Evolutionary conservation across 2,329 filamentous ascomycete species (phyloP), one percentile per base, ranked within the genome.

Genomic region (Beauveria bassiana): DNA sequence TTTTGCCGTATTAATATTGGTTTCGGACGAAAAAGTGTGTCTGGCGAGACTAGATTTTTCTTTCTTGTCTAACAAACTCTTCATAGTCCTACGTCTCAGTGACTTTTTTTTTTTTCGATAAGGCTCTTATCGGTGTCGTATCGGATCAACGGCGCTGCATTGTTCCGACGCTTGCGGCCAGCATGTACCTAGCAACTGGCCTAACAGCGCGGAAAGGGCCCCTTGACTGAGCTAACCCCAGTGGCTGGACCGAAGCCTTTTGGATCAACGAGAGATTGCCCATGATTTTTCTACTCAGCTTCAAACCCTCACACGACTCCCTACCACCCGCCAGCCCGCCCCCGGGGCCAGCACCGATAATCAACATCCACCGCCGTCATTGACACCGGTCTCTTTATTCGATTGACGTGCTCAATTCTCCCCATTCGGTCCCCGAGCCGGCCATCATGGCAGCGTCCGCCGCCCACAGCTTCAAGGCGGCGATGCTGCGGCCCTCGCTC

Each of bases 391-490:
- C 18, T 18, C 14, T 24, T 12, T n/a, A 1, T 47, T 31, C 26
- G 50, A 45, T 7, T 20, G 49, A 53, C 3, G 34, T 9, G 1
- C 12, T 5, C 40, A 38, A 46, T 34, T n/a, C 6, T 18, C 26
- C 14, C 40, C 7, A 20, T 26, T 5, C 28, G 51, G 59, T 31
- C 34, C 42, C 42, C 31, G 50, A 49, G 28, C 50, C 20, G 51
- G 59, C 59, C 31, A 12, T 28, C 54, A 42, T 47, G 75, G 75
- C 75, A 24, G 34, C 51, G 34, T 75, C 75, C 45, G 73, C 75
- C 64, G 68, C 66, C 64, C 76, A 70, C 67, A 77, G 72, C 65
- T 73, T 75, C 65, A 78, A 73, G 69, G 77, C 71, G 72, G 78
- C 78, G 68, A 70, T 72, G 61, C 43, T 61, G 42, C 71, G 72